A percentile compares a stretch with the other conserved stretches of the same genome.
phyloP scores from a whole-genome alignment of 2,329 filamentous ascomycete genomes.

The Penicillium occitanis region DNA sequence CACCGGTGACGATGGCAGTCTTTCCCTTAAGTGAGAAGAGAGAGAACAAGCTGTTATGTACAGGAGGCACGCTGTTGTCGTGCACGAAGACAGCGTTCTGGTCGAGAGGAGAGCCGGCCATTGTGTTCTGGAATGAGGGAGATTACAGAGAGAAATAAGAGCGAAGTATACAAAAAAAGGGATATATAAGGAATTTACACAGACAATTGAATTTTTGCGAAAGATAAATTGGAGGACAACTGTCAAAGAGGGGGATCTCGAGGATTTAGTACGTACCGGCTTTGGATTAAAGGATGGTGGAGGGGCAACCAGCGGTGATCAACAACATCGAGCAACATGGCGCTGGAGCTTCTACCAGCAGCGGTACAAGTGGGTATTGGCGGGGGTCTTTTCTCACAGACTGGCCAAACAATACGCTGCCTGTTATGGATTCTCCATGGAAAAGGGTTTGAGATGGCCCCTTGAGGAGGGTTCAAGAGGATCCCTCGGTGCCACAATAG shows the following conservation, averaged over 20 bases:
- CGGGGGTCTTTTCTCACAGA: slow-evolving; percentile 4
- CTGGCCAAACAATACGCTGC: not conserved
- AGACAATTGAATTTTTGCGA: not conserved
- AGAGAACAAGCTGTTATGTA: slow-evolving; percentile 55
- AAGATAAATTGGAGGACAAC: slow-evolving; percentile 4
- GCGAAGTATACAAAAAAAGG: slow-evolving; percentile 4
- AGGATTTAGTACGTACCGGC: slow-evolving; percentile 1
- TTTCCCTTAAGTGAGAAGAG: slow-evolving; percentile 69
- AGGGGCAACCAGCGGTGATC: slow-evolving; percentile 22
- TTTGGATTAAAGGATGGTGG: slow-evolving; percentile 10
- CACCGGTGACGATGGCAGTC: slow-evolving; percentile 69
- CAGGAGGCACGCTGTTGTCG: slow-evolving; percentile 54
- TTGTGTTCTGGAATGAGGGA: slow-evolving; percentile 23
- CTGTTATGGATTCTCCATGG: not conserved
- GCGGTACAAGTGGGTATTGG: slow-evolving; percentile 18
- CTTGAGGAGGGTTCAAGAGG: not conserved
- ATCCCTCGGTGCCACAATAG: slow-evolving; percentile 8
- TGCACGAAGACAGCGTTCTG: slow-evolving; percentile 55
- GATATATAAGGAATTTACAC: not conserved
- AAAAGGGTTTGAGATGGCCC: slow-evolving; percentile 7
- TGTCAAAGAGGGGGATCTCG: slow-evolving; percentile 9
- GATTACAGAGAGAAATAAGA: not conserved
- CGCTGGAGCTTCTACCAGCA: slow-evolving; percentile 6
- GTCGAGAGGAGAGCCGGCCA: slow-evolving; percentile 38
- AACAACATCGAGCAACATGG: slow-evolving; percentile 9